Base-by-base conservation (phyloP, 805 yeast genomes). In the Nakazawaea molendinolei region DNA sequence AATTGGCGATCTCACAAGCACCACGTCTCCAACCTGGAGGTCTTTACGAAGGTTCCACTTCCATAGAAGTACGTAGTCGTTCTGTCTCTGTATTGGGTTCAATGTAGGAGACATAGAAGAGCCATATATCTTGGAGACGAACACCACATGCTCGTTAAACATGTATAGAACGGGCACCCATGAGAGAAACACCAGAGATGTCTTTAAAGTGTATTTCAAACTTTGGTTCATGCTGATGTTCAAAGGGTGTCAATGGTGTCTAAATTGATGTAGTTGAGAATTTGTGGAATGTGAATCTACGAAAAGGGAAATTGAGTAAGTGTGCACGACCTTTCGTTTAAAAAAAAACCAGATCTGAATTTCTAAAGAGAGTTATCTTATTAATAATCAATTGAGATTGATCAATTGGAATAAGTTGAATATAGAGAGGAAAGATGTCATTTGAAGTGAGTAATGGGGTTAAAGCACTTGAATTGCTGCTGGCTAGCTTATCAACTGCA, bases 41-140 rank as follows among this genome's bases (percentile, higher is more conserved):
- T 71, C 61, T 9, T 65, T 58, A 36, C 70, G 66, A 12, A 74
- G 56, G 19, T 73, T 71, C 58, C 63, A 78, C 52, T 84, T 85
- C 71, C 81, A 74, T 13, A 89, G 63, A 3, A 84, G 47, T 1
- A 85, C 86, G 59, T 79, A 70, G 49, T 81, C 87, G 5, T 22
- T 13, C n/a, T n/a, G 13, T 56, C 34, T 39, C 57, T 30, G 56
- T 67, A 15, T 73, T 1, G 94, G 90, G 56, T 89, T 89, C 50
- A 87, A 71, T 0, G 95, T 75, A 1, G 97, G 97, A 35, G 83
- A 68, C 97, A 89, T 89, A 17, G 95, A 85, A 26, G 70, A 58
- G 2, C 97, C 97, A 29, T 78, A 71, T 13, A 87, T 72, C 56
- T 76, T 73, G 12, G 85, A 84, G 19, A 87, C 69, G 58, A 77